Base-by-base conservation (phyloP, 192 early-diverging fungal species). In the Podila epicladia region DNA sequence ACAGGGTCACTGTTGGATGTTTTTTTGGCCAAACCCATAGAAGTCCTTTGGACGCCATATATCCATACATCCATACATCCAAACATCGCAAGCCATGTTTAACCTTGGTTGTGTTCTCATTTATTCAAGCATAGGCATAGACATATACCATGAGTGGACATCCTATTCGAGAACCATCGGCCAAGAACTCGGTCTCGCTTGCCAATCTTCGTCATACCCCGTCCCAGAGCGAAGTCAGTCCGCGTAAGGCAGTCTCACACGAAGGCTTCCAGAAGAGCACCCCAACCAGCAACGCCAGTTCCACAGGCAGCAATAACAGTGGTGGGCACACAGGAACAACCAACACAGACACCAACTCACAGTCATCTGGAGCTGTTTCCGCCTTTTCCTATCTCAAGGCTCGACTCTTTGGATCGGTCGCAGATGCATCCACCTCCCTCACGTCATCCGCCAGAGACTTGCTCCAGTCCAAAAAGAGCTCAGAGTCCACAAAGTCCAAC, bases 371-470 rank as follows among this genome's bases (percentile, higher is more conserved):
- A 20, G 49, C 67, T 3, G 58, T 77, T 0, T 77, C 74, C 13
- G 64, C 74, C 17, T 77, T 77, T 33, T 77, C 74, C 33, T 77
- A 77, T 49, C 48, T 77, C 29, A 70, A 65, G 22, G 68, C 68
- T 22, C 41, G 53, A 15, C 63, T 77, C 29, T 77, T 77, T 77
- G 74, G 74, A n/a, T 65, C 74, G 5, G 55, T 62, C 4, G 72
- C 72, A 4, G 72, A 73, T 35, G 58, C 72, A 3, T 73, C 72
- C 4, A 67, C 64, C n/a, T 60, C 72, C 19, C 15, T 73, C n/a
- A 62, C 72, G 19, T 60, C 72, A 5, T 73, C 72, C 4, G 57
- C 72, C 17, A 65, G 64, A 73, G 72, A 73, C 24, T 48, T 67
- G 32, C 62, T 67, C 28, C 69, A 71, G 20, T 60, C 48, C 11